Base-by-base conservation (phyloP, 2,329 filamentous ascomycete genomes). In the Xylariaceae sp. region DNA sequence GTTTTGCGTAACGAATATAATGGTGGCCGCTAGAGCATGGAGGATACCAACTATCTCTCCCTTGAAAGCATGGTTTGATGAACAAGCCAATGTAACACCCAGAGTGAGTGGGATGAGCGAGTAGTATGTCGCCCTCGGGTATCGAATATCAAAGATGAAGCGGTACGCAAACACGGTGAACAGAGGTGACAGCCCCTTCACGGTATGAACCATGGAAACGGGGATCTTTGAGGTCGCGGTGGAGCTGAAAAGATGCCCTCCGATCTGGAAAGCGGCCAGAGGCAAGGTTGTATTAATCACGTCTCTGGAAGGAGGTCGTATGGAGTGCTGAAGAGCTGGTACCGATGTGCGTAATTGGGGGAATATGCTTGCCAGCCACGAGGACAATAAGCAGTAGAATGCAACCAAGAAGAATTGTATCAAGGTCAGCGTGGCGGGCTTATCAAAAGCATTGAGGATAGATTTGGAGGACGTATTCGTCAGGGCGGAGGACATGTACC, bases 391-490 rank as follows among this genome's bases (percentile, higher is more conserved):
- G 72, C 94, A 99, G 77, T 91, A 94, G 53, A 85, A 83, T 8
- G 89, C 89, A 41, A 99, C 92, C 66, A 96, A 91, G 54, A 84
- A 87, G 73, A 99, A 99, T 77, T 99, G 94, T 50, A 96, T 79
- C 55, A 96, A 79, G 1, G 92, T 97, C 65, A 97, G 80, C 26
- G 92, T 96, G 34, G 94, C 88, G 1, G 92, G 92, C 72, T 90
- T 94, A 55, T 89, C 85, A 62, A 96, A 89, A 43, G 89, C 88
- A 63, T 90, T 96, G 58, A 97, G 79, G 67, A 99, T 99, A 19
- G 92, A 89, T 74, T 99, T 99, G 50, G 94, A 96, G 29, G 94
- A 97, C 2, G 94, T 96, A 70, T 97, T 99, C 59, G 94, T 96
- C 64, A 97, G 77, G 59, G 95, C 94, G 43, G 92, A 97, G 29